Base-by-base conservation (phyloP, 148 eudicot species). In the Persicaria maculosa region DNA sequence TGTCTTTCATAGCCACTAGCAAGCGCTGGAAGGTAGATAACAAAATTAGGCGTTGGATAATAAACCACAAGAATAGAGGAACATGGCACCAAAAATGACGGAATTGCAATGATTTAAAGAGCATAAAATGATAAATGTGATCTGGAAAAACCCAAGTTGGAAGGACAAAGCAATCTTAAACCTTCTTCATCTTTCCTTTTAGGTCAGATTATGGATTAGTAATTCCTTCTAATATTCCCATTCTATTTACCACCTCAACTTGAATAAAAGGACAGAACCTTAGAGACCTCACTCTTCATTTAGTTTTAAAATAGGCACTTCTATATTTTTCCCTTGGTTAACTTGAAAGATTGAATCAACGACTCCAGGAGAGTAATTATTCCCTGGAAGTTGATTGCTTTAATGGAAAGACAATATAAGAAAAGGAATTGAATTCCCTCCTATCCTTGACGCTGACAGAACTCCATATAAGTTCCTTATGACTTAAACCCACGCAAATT, bases 1-100 rank as follows among this genome's bases (percentile, higher is more conserved):
- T 86, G 80, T 94, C 98, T 77, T 83, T 88, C 82, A 81, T 80
- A 74, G 87, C 90, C 53, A 88, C 90, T 71, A 94, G 82, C 81
- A 94, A 82, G 64, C 84, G 75, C 98, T 91, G 88, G 75, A 81
- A 19, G 40, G 73, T 46, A 47, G 31, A 46, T 25, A 40, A 48
- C 7, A 47, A 17, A 40, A 3, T 17, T 1, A 17, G 31, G 46
- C 70, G 14, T 68, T n/a, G 40, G 45, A 36, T 14, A 12, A 36
- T 65, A 65, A 5, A 8, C 17, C 70, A 14, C 6, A 17, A 40
- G 70, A 58, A 14, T 65, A 65, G 12, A 36, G 47, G 70, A 65
- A 36, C 47, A 1, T 20, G 43, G 20, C 70, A 65, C 17, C 19
- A 65, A 45, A 65, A 15, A 46, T 14, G 19, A 65, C 19, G 43